Evolutionary conservation across 169 alveolate genomes (phyloP).

Genomic region (Cryptosporidium ubiquitum): DNA sequence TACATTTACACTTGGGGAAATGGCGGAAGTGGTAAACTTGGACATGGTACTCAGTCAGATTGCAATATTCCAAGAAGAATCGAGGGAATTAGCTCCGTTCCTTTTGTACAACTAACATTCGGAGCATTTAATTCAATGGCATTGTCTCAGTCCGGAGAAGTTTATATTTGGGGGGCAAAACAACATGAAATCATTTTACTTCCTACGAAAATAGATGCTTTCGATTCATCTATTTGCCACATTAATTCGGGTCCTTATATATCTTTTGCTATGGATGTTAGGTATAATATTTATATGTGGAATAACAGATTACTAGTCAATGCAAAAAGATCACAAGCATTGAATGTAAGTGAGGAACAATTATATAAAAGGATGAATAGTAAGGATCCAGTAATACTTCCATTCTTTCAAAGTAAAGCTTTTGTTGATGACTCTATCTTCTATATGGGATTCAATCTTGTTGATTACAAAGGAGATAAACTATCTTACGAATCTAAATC

Average conservation of each 20-base stretch:
- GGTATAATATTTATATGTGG: conserved; percentile 30
- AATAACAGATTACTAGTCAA: conserved; percentile 19
- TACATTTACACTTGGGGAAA: conserved; percentile 89
- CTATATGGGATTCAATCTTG: conserved; percentile 37
- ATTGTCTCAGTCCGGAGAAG: conserved; percentile 41
- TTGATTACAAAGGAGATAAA: conserved; percentile 35
- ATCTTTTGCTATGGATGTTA: conserved; percentile 58
- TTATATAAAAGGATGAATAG: conserved; percentile 48
- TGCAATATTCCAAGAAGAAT: conserved; percentile 41
- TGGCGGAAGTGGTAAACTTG: conserved; percentile 85
- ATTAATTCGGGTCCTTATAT: conserved; percentile 46
- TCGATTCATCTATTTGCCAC: conserved; percentile 36
- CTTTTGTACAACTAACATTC: conserved; percentile 38
- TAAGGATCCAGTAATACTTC: conserved; percentile 10
- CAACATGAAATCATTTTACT: conserved; percentile 29
- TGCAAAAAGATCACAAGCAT: not conserved
- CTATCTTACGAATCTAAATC: conserved; percentile 2
- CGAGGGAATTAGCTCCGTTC: conserved; percentile 38
- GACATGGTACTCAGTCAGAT: conserved; percentile 77
- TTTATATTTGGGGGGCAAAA: conserved; percentile 60
- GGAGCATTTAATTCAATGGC: conserved; percentile 67
- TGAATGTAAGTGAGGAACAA: conserved; percentile 1
- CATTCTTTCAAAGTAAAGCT: conserved; percentile 46
- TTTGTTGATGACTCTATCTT: conserved; percentile 43
- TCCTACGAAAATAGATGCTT: conserved; percentile 35